Conservation (phyloP, 371 early-diverging fungal genomes). For the Mucor piriformis region DNA sequence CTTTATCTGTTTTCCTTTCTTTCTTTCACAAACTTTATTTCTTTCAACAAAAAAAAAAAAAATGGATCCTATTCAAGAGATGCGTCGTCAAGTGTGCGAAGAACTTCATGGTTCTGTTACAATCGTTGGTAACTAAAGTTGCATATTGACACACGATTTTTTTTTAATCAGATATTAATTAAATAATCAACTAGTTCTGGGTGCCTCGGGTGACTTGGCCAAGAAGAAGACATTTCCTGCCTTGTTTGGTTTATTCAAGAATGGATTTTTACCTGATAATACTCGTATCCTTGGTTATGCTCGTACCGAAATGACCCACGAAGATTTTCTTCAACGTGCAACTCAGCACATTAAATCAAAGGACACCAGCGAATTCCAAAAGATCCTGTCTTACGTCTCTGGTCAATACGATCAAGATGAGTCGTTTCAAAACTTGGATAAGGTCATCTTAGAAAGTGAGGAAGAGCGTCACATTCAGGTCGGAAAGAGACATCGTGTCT, state of each 20-base stretch:
- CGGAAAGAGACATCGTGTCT: constrained; percentile 58
- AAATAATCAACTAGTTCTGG: constrained; percentile 78
- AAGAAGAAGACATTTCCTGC: constrained; percentile 98
- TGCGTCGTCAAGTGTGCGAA: constrained; percentile 39
- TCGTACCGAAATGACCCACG: constrained; percentile 78
- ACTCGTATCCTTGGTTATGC: constrained; percentile 93
- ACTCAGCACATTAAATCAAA: constrained; percentile 75
- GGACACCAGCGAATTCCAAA: constrained; percentile 64
- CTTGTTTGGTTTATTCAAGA: constrained; percentile 81
- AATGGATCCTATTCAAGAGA: constrained; percentile 36
- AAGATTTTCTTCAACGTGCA: constrained; percentile 81
- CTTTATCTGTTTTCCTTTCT: constrained; percentile 22
- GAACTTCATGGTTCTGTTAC: constrained; percentile 54
- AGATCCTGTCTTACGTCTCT: constrained; percentile 76
- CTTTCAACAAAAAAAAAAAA: constrained; percentile 20
- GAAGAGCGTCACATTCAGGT: constrained; percentile 24
- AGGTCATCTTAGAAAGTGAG: constrained; percentile 61
- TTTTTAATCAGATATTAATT: too few relatives aligned
- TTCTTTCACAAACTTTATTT: constrained; percentile 16
- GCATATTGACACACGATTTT: too few relatives aligned
- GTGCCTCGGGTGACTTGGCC: constrained; percentile 93
- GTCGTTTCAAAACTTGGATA: constrained; percentile 70
- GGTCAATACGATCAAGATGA: constrained; percentile 91
- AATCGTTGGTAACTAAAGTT: constrained; percentile 53
- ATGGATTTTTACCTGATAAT: constrained; percentile 76